phyloP scores from a whole-genome alignment of 2,329 filamentous ascomycete genomes.

The Diaporthe capsici region DNA sequence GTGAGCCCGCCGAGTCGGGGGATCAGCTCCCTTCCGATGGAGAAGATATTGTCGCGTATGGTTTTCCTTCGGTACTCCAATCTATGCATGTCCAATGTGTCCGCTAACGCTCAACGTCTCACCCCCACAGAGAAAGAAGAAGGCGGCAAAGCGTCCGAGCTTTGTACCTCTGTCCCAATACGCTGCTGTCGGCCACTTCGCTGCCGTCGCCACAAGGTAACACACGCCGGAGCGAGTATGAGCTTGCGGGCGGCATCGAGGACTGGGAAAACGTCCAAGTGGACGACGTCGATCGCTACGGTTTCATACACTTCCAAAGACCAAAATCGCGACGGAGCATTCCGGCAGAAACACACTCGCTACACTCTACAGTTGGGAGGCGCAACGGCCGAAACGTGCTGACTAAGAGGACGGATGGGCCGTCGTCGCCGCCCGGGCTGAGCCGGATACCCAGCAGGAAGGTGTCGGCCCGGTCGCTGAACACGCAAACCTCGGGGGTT shows the following conservation, averaged over 20 bases:
- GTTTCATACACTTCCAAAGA: slow-evolving; percentile 71
- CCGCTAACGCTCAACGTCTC: slow-evolving; percentile 48
- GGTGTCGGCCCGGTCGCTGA: slow-evolving; percentile 70
- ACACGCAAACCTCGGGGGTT: slow-evolving; percentile 68
- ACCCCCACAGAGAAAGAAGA: slow-evolving; percentile 40
- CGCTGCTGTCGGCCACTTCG: slow-evolving; percentile 60
- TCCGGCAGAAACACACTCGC: slow-evolving; percentile 47
- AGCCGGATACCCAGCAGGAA: slow-evolving; percentile 67
- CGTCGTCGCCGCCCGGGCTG: slow-evolving; percentile 53
- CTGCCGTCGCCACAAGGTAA: slow-evolving; percentile 61
- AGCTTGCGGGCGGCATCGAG: slow-evolving; percentile 72
- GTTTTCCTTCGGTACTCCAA: slow-evolving; percentile 57
- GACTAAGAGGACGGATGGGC: slow-evolving; percentile 55
- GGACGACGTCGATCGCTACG: slow-evolving; percentile 75
- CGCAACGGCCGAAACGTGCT: slow-evolving; percentile 64
- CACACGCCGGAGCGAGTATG: slow-evolving; percentile 55
- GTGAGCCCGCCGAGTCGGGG: slow-evolving; percentile 64
- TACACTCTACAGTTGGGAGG: slow-evolving; percentile 61
- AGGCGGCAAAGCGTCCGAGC: slow-evolving; percentile 46
- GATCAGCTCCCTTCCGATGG: slow-evolving; percentile 66
- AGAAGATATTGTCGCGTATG: slow-evolving; percentile 69
- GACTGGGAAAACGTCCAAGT: slow-evolving; percentile 77
- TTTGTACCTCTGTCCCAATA: slow-evolving; percentile 51
- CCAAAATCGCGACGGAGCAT: slow-evolving; percentile 56
- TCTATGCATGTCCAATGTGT: slow-evolving; percentile 42